Percentiles rank a stretch among this genome's conserved stretches.
phyloP scores from a whole-genome alignment of 2,329 filamentous ascomycete species.

The Verticillium albo-atrum region DNA sequence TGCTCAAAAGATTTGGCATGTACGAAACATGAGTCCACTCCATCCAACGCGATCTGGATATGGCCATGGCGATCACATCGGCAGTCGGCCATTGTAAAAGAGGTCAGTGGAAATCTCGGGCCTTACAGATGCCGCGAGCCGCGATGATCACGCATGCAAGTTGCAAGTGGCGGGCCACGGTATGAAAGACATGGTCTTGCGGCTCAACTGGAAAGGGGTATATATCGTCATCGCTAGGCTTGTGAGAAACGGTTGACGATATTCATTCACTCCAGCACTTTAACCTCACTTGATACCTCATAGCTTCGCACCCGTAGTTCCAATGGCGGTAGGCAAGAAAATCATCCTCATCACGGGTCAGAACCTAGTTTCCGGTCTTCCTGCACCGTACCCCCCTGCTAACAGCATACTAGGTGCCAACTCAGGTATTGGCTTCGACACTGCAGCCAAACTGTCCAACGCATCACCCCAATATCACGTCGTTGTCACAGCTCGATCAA shows the following conservation, averaged over 20 bases:
- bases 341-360: slow-evolving; percentile 24
- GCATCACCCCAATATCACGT: slow-evolving; percentile 32
- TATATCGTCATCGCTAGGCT: too few relatives aligned
- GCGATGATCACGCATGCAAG: too few relatives aligned
- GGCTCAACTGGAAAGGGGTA: too few relatives aligned
- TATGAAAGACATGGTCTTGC: too few relatives aligned
- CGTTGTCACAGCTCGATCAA: slow-evolving; percentile 30
- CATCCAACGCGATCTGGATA: neutral
- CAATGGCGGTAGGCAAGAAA: slow-evolving; percentile 10
- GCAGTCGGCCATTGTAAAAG: neutral
- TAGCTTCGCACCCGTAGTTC: too few relatives aligned
- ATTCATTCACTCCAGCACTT: too few relatives aligned
- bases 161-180: too few relatives aligned
- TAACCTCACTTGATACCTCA: too few relatives aligned
- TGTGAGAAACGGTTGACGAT: too few relatives aligned
- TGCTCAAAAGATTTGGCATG: neutral
- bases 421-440: slow-evolving; percentile 41
- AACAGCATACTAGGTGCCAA: slow-evolving; percentile 28
- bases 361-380: neutral
- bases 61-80: neutral
- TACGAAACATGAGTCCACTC: neutral
- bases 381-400: neutral
- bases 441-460: slow-evolving; percentile 25
- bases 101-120: neutral
- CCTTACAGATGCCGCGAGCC: neutral